Percentiles rank a stretch among this genome's conserved stretches.
Evolutionary conservation across 2,329 filamentous ascomycete genomes (phyloP).

Genomic region (Penicillium sp.): DNA sequence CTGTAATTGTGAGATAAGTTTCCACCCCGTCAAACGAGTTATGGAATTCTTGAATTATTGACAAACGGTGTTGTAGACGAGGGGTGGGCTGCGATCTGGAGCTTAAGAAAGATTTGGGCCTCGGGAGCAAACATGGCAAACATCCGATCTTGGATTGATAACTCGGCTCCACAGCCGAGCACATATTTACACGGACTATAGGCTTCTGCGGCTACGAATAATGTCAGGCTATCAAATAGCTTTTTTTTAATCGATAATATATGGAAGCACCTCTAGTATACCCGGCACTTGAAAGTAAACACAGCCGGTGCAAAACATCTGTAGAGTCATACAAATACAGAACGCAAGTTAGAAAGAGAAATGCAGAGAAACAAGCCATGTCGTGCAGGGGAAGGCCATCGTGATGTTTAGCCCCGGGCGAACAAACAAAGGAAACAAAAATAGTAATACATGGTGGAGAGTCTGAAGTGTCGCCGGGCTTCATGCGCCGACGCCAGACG

Average conservation of each 20-base stretch:
- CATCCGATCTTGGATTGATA: neutral
- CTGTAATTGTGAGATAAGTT: neutral
- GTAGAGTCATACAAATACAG: neutral
- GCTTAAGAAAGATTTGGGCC: constrained; percentile 23
- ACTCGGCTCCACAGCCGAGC: neutral
- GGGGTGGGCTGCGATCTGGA: constrained; percentile 6
- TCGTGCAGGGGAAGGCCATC: neutral
- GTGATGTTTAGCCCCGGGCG: constrained; percentile 20
- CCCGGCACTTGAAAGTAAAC: neutral
- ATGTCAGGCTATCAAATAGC: neutral
- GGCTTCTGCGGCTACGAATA: neutral
- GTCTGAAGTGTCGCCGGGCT: neutral
- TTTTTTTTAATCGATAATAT: neutral
- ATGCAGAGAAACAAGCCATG: neutral
- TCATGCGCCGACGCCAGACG: constrained; percentile 33
- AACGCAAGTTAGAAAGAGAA: neutral
- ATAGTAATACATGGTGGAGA: constrained; percentile 21
- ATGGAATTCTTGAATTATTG: neutral
- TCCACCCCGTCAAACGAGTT: neutral
- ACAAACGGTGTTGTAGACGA: neutral
- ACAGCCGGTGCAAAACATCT: neutral
- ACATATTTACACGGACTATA: too few relatives aligned
- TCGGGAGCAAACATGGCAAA: constrained; percentile 28
- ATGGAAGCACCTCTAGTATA: neutral
- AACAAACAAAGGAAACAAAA: constrained; percentile 5